Base-by-base conservation (phyloP, 2,329 filamentous ascomycete species). In the Pseudocercospora vitis region DNA sequence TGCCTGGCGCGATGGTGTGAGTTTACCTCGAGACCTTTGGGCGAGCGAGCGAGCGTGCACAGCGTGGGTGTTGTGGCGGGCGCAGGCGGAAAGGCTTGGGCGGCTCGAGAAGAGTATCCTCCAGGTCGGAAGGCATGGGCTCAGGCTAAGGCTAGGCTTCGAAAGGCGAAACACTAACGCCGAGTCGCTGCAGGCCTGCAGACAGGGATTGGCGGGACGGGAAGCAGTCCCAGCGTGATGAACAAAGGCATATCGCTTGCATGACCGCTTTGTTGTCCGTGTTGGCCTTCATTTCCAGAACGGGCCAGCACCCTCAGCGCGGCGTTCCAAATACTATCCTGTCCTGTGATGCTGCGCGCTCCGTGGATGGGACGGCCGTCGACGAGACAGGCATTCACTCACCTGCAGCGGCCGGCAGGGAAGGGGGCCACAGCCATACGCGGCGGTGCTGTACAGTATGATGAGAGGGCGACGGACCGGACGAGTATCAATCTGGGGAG, bases 241-340 rank as follows among this genome's bases (percentile, higher is more conserved):
- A 56, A 55, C 49, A 55, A 58, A 57, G 52, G 47, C 29, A 48
- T 45, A 39, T 59, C 50, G 57, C 58, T 55, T 58, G 58, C 53
- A 55, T 42, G 58, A 37, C 29, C 57, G 59, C 61, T 61, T 55
- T 55, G 56, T 58, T 55, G 58, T 56, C 48, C 48, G 54, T 56
- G 53, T 47, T 51, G 37, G 50, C 42, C 42, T 49, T 58, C 57
- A 58, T 61, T 61, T 60, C 58, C 60, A 51, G 52, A 61, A 53
- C 48, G 35, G 48, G 48, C 31, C 31, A 54, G 31, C 47, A 48
- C 24, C n/a, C 26, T 26, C 42, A 55, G 52, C 56, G 50, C 37
- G 53, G 28, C 32, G 33, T 58, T 59, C 57, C 61, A 60, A 57
- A 63, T 63, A 39, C 51, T 18, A 44, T 49, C 32, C 51, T 49